Evolutionary conservation across 352 stramenopile genomes (phyloP).

Genomic region (Globisporangium nagaii): DNA sequence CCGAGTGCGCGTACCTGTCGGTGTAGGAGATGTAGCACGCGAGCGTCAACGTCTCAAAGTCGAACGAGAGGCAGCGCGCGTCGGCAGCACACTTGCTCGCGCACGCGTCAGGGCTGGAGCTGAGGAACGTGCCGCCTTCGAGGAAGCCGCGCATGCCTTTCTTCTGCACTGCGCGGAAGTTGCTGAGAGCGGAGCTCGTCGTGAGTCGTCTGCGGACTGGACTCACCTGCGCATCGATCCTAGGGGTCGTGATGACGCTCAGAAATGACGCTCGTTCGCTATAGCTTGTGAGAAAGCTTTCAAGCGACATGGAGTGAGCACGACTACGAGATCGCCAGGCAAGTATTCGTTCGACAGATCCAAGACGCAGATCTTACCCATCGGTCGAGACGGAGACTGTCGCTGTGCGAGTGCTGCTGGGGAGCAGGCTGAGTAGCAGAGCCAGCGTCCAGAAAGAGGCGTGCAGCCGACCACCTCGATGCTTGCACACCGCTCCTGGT

Average conservation of each 20-base stretch:
- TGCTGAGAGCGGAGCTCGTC: conserved; percentile 10
- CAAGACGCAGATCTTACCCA: background rate
- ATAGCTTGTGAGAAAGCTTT: background rate
- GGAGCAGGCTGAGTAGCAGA: background rate
- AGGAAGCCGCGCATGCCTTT: conserved; percentile 57
- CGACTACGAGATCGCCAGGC: too few species aligned
- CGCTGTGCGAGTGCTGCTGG: background rate
- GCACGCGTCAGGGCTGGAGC: conserved; percentile 29
- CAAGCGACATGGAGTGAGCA: background rate
- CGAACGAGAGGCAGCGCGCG: conserved; percentile 61
- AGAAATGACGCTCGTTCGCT: background rate
- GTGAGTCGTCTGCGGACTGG: conserved; percentile 2
- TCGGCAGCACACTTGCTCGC: conserved; percentile 43
- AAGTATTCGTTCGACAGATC: too few species aligned
- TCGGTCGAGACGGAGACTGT: background rate
- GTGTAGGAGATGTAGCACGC: conserved; percentile 74
- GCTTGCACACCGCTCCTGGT: too few species aligned
- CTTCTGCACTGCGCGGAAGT: conserved; percentile 32
- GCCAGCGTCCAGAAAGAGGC: too few species aligned
- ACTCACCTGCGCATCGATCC: too few species aligned
- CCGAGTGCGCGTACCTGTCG: conserved; percentile 56
- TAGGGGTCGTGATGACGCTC: background rate
- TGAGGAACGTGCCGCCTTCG: conserved; percentile 39
- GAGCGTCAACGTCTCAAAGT: conserved; percentile 45
- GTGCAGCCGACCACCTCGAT: too few species aligned